Conservation (phyloP, 2,329 filamentous ascomycete genomes). For the Monosporascus sp. region DNA sequence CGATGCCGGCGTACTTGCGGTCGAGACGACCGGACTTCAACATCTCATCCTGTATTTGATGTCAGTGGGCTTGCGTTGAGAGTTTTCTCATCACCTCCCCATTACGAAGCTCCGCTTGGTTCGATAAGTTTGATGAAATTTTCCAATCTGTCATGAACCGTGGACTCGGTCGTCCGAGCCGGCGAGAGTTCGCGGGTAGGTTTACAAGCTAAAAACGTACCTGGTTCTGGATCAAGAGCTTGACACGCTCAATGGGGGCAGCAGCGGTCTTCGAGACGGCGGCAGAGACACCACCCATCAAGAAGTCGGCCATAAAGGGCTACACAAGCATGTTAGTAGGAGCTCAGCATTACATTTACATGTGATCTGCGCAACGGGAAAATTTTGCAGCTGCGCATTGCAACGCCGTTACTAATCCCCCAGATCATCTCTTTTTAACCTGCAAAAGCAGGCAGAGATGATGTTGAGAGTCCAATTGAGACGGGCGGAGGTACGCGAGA, state of each 20-base stretch:
- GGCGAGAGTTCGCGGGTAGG: background rate
- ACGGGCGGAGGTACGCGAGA: slow-evolving; percentile 11
- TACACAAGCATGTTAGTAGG: slow-evolving; percentile 4
- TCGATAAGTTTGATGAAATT: no score
- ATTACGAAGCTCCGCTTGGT: background rate
- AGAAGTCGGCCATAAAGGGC: slow-evolving; percentile 35
- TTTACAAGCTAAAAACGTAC: slow-evolving; percentile 49
- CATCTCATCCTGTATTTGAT: slow-evolving; percentile 85
- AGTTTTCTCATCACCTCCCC: background rate
- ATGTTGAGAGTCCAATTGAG: slow-evolving; percentile 17
- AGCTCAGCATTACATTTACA: no score
- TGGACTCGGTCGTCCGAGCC: background rate
- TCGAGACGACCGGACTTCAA: slow-evolving; percentile 97
- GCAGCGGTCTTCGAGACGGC: slow-evolving; percentile 99
- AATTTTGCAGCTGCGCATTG: background rate
- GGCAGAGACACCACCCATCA: slow-evolving; percentile 99
- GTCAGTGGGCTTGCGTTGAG: slow-evolving; percentile 25
- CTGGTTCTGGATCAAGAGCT: slow-evolving; percentile 99
- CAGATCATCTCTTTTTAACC: no score
- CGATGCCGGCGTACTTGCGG: slow-evolving; percentile 91
- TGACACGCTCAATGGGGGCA: slow-evolving; percentile 99
- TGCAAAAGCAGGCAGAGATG: slow-evolving; percentile 5
- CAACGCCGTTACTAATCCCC: no score
- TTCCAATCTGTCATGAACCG: background rate
- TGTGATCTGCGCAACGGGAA: slow-evolving; percentile 11